Percentiles rank a stretch among this genome's conserved stretches.
These are phyloP conservation scores for Fusarium newnesense DNA, from an alignment of 2,329 filamentous ascomycete genomes.

Conservation along the genomic window DNA sequence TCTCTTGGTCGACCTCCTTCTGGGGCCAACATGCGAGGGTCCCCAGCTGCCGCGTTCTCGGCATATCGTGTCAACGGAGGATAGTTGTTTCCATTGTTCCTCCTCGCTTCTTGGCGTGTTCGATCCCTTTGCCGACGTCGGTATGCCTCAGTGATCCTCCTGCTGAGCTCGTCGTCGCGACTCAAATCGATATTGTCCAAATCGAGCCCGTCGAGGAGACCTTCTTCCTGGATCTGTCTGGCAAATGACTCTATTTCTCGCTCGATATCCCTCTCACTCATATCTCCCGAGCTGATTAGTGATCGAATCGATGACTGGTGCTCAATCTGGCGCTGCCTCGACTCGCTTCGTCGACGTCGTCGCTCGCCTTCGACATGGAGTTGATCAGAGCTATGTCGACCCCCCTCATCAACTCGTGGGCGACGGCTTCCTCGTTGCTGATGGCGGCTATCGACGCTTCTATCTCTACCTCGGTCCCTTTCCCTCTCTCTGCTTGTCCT, in stretches of 20 bases:
- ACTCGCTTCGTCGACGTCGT: constrained; percentile 56
- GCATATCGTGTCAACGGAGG: constrained; percentile 50
- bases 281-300: constrained; percentile 81
- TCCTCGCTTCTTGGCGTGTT: constrained; percentile 60
- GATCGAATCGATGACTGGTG: constrained; percentile 91
- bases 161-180: constrained; percentile 90
- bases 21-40: constrained; percentile 45
- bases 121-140: constrained; percentile 76
- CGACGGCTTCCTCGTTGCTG: constrained; percentile 41
- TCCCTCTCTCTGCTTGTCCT: constrained; percentile 44
- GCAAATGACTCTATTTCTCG: constrained; percentile 91
- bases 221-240: constrained; percentile 88
- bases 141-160: constrained; percentile 90
- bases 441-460: constrained; percentile 46
- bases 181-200: constrained; percentile 85
- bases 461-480: constrained; percentile 32
- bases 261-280: constrained; percentile 82
- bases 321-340: constrained; percentile 72
- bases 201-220: constrained; percentile 87
- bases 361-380: constrained; percentile 51
- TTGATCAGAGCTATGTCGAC: constrained; percentile 48
- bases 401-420: constrained; percentile 41
- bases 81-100: constrained; percentile 52
- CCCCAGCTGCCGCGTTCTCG: constrained; percentile 35
- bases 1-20: constrained; percentile 44